Conservation (phyloP, 352 stramenopile genomes). For the Globisporangium canariense region DNA sequence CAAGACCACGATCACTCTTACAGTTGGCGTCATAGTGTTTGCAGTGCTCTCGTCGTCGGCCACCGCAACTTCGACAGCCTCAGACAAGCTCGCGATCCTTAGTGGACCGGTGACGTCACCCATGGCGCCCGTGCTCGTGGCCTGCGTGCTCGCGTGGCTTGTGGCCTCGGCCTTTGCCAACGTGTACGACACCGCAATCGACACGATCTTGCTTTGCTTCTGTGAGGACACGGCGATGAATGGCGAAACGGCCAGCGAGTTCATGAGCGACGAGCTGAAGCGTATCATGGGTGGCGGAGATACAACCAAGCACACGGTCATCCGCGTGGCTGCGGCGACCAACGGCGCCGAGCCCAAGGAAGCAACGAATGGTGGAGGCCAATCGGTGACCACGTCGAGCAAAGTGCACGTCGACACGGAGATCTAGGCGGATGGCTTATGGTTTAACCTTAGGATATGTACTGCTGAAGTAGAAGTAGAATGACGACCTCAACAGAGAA, state of each 20-base stretch:
- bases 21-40: constrained; percentile 43
- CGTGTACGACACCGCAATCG: constrained; percentile 94
- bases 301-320: constrained; percentile 30
- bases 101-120: constrained; percentile 79
- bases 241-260: constrained; percentile 53
- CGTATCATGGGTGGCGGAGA: constrained; percentile 46
- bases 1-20: constrained; percentile 85
- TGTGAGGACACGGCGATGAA: constrained; percentile 89
- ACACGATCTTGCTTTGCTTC: constrained; percentile 96
- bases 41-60: constrained; percentile 29
- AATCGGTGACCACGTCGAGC: constrained; percentile 2
- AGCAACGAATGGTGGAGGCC: constrained; percentile 1
- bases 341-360: constrained; percentile 7
- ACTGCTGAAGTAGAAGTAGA: too few species aligned
- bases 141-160: constrained; percentile 86
- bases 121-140: constrained; percentile 88
- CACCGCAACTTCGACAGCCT: constrained; percentile 25
- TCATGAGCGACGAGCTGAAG: constrained; percentile 76
- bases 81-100: constrained; percentile 55
- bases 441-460: too few species aligned
- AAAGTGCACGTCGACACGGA: constrained; percentile 45
- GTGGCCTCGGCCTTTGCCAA: constrained; percentile 89
- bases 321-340: constrained; percentile 30
- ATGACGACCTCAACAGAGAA: not conserved
- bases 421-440: constrained; percentile 22